Conservation (phyloP, 495 filamentous ascomycete species). For the Penicillium fimorum region DNA sequence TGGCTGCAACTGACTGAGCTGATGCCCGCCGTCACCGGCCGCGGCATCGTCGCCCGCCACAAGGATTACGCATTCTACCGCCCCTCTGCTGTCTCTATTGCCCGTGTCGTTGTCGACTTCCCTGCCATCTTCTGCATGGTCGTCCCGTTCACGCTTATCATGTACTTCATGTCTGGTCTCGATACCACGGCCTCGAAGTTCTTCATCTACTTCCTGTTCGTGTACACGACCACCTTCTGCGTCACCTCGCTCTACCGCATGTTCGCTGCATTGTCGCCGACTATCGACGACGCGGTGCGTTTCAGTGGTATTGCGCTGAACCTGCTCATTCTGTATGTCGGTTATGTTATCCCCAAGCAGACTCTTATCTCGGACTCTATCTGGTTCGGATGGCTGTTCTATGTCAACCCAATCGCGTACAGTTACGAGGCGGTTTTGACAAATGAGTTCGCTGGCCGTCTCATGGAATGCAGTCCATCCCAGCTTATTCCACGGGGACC, state of each 20-base stretch:
- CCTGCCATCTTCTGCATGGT: constrained; percentile 64
- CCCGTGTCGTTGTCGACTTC: constrained; percentile 66
- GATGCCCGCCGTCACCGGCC: constrained; percentile 64
- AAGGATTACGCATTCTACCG: constrained; percentile 77
- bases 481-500: constrained; percentile 58
- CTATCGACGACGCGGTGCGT: constrained; percentile 70
- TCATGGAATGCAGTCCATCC: constrained; percentile 58
- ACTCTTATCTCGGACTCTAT: constrained; percentile 60
- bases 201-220: constrained; percentile 70
- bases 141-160: constrained; percentile 60
- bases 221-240: constrained; percentile 65
- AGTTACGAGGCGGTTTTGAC: constrained; percentile 68
- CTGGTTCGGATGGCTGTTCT: constrained; percentile 81
- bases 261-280: constrained; percentile 70
- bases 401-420: constrained; percentile 73
- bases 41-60: constrained; percentile 62
- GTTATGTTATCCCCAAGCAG: constrained; percentile 71
- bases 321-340: constrained; percentile 70
- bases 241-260: constrained; percentile 72
- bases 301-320: constrained; percentile 69
- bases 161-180: constrained; percentile 68
- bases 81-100: constrained; percentile 68
- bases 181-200: constrained; percentile 67
- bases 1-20: constrained; percentile 73
- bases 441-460: constrained; percentile 63